A percentile compares a stretch with the other conserved stretches of the same genome.
phyloP scores from a whole-genome alignment of 305 asterid species.

The Fraxinus baroniana region DNA sequence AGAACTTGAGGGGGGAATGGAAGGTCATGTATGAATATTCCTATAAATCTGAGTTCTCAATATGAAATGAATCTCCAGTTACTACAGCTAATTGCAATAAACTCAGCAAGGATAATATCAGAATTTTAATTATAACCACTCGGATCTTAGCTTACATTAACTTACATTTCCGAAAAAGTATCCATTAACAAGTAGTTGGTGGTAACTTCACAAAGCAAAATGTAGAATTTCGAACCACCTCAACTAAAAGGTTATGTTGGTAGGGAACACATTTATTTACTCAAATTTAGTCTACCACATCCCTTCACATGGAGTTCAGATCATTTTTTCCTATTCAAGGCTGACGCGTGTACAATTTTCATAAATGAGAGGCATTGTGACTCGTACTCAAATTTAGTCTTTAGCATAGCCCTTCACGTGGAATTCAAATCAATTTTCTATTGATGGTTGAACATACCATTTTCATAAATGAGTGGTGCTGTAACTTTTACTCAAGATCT shows the following conservation, averaged over 20 bases:
- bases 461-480: background rate
- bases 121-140: background rate
- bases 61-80: background rate
- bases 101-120: background rate
- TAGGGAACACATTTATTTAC: background rate
- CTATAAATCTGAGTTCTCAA: background rate
- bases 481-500: background rate
- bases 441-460: background rate
- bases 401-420: background rate
- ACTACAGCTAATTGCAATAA: background rate
- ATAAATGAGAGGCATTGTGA: background rate
- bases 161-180: background rate
- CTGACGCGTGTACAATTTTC: background rate
- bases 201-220: background rate
- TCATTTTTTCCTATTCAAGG: background rate
- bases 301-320: background rate
- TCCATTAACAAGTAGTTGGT: background rate
- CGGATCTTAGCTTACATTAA: background rate
- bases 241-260: background rate
- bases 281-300: background rate
- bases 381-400: background rate
- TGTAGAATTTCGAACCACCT: background rate
- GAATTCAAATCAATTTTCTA: background rate
- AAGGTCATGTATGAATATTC: background rate
- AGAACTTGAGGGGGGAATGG: background rate